Conservation (phyloP, 1,139 yeast genomes). For the Geotrichum klebahnii region DNA sequence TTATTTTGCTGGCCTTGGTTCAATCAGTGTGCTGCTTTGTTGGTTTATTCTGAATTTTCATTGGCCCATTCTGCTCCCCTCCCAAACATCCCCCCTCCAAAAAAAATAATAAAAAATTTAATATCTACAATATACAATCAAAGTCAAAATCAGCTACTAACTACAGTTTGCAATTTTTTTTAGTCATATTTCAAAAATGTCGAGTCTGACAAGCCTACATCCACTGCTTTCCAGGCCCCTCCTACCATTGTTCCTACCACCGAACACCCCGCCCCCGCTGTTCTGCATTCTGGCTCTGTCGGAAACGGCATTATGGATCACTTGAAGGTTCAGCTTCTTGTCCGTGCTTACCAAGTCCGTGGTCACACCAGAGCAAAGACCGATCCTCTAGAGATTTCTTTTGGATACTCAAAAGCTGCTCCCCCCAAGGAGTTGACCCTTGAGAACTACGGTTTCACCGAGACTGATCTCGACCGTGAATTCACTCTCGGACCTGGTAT, state of each 20-base stretch:
- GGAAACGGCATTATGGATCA: constrained; percentile 69
- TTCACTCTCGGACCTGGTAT: constrained; percentile 97
- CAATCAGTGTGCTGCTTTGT: no score
- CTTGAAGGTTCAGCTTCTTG: constrained; percentile 90
- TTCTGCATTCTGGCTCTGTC: constrained; percentile 41
- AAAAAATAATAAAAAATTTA: no score
- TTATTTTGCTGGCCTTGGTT: no score
- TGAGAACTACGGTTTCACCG: constrained; percentile 87
- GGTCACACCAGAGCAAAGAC: constrained; percentile 95
- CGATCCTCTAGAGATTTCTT: constrained; percentile 88
- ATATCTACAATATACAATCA: no score
- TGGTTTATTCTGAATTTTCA: no score
- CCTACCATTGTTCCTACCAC: constrained; percentile 77
- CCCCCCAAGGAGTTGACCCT: constrained; percentile 83
- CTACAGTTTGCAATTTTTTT: constrained; percentile 31
- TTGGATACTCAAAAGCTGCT: constrained; percentile 58
- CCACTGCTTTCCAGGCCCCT: constrained; percentile 81
- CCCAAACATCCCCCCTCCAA: no score
- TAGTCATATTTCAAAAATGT: constrained; percentile 81
- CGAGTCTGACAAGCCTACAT: constrained; percentile 61
- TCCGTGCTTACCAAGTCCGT: constrained; percentile 97
- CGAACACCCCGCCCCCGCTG: constrained; percentile 61
- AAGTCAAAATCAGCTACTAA: constrained; percentile 1
- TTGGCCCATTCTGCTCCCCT: no score
- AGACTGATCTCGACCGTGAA: constrained; percentile 74